phyloP scores from a whole-genome alignment of 1,284 basidiomycete genomes.

The Retiboletus flavoniger region DNA sequence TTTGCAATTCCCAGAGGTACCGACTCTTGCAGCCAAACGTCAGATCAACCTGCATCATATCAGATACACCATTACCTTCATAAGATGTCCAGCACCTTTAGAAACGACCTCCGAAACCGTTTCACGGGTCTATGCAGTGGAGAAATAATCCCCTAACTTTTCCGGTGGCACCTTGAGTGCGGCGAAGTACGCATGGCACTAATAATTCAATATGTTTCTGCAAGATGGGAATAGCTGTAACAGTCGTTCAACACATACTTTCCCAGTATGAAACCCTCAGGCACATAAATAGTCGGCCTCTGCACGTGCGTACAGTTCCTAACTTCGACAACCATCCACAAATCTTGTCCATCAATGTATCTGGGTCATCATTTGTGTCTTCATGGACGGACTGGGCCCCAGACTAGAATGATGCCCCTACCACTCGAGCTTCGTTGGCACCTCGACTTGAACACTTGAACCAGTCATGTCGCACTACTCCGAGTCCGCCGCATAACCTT shows the following conservation, averaged over 20 bases:
- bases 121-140: slow-evolving; percentile 57
- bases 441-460: too few relatives aligned
- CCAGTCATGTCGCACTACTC: too few relatives aligned
- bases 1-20: slow-evolving; percentile 67
- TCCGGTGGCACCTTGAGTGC: slow-evolving; percentile 45
- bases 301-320: slow-evolving; percentile 62
- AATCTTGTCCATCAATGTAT: too few relatives aligned
- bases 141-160: slow-evolving; percentile 54
- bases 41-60: slow-evolving; percentile 9
- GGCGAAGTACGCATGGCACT: slow-evolving; percentile 50
- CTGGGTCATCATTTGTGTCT: too few relatives aligned
- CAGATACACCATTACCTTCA: slow-evolving; percentile 43
- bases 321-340: too few relatives aligned
- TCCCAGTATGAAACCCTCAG: slow-evolving; percentile 32
- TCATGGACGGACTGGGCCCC: too few relatives aligned
- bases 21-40: slow-evolving; percentile 53
- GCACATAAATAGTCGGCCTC: slow-evolving; percentile 81
- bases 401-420: too few relatives aligned
- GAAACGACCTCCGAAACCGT: slow-evolving; percentile 54
- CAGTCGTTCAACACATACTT: slow-evolving; percentile 12
- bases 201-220: slow-evolving; percentile 70
- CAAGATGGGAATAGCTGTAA: slow-evolving; percentile 69
- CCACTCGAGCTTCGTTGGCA: too few relatives aligned
- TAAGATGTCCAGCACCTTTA: slow-evolving; percentile 62
- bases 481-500: too few relatives aligned